Evolutionary conservation across 2,329 filamentous ascomycete genomes (phyloP).

Genomic region (Aplosporella prunicola): DNA sequence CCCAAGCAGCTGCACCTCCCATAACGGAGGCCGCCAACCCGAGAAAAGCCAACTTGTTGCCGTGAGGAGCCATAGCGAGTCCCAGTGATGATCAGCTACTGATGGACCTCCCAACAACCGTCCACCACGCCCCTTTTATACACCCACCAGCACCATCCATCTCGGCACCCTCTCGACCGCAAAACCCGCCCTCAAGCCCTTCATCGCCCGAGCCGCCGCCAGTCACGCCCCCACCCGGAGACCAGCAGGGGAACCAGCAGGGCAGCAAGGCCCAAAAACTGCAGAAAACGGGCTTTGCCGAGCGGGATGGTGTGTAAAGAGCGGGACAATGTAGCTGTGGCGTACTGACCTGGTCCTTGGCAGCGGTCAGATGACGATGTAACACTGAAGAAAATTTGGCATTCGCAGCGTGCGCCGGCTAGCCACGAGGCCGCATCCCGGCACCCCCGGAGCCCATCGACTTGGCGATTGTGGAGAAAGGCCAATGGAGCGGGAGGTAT

Average conservation of each 20-base stretch:
- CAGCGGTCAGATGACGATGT: constrained; percentile 3
- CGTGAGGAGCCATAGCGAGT: constrained; percentile 6
- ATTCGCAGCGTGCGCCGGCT: too few species aligned
- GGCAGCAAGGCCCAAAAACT: too few species aligned
- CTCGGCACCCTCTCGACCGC: neutral
- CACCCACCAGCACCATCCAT: too few species aligned
- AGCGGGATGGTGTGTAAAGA: constrained; percentile 1
- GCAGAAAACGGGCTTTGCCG: too few species aligned
- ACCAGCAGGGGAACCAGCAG: too few species aligned
- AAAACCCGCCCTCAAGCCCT: neutral
- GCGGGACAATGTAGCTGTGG: neutral
- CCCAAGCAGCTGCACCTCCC: constrained; percentile 6
- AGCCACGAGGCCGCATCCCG: too few species aligned
- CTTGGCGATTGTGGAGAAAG: too few species aligned
- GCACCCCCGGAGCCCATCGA: too few species aligned
- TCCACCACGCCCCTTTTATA: constrained; percentile 2
- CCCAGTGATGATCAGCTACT: constrained; percentile 5
- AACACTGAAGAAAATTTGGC: constrained; percentile 7
- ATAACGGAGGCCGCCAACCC: constrained; percentile 5
- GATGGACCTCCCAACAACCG: neutral
- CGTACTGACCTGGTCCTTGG: neutral
- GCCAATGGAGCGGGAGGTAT: too few species aligned
- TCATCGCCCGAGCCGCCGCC: too few species aligned
- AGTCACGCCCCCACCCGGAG: too few species aligned
- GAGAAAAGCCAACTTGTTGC: constrained; percentile 8